These are phyloP conservation scores for Zoysia matrella DNA, from an alignment of 202 grass and related monocot species.

Conservation along the genomic window DNA sequence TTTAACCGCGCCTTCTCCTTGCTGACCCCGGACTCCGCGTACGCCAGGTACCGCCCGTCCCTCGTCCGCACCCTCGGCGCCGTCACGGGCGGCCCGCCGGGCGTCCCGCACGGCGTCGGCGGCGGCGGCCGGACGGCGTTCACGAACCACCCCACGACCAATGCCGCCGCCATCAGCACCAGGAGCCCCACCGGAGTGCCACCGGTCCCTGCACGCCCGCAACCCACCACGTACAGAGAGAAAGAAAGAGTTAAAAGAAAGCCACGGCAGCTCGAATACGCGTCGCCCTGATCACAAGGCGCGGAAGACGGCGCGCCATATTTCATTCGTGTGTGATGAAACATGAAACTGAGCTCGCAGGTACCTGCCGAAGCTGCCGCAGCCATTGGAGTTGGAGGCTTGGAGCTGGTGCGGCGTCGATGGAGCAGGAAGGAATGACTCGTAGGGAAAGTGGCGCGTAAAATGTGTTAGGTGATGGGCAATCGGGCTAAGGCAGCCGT, in stretches of 20 bases:
- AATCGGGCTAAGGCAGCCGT: constrained; percentile 10
- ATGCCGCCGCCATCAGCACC: constrained; percentile 43
- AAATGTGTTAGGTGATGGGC: neutral
- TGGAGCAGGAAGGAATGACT: neutral
- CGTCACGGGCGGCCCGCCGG: constrained; percentile 69
- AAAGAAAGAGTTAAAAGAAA: neutral
- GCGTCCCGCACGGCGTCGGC: constrained; percentile 61
- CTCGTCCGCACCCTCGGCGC: constrained; percentile 53
- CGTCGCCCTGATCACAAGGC: neutral
- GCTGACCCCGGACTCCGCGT: constrained; percentile 76
- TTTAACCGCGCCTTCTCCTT: constrained; percentile 61
- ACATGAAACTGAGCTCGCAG: neutral
- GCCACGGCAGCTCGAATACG: neutral
- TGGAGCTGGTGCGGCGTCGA: constrained; percentile 17
- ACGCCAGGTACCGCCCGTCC: constrained; percentile 78
- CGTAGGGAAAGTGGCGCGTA: neutral
- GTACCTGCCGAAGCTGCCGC: constrained; percentile 43
- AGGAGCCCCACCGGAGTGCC: constrained; percentile 39
- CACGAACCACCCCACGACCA: constrained; percentile 48
- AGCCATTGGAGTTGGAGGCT: constrained; percentile 21
- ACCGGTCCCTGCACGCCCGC: constrained; percentile 24
- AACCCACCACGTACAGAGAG: neutral
- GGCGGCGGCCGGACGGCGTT: constrained; percentile 57
- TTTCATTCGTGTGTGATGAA: neutral
- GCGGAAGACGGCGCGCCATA: neutral